phyloP scores from a whole-genome alignment of 2,329 filamentous ascomycete genomes.

The Metarhizium guizhouense region DNA sequence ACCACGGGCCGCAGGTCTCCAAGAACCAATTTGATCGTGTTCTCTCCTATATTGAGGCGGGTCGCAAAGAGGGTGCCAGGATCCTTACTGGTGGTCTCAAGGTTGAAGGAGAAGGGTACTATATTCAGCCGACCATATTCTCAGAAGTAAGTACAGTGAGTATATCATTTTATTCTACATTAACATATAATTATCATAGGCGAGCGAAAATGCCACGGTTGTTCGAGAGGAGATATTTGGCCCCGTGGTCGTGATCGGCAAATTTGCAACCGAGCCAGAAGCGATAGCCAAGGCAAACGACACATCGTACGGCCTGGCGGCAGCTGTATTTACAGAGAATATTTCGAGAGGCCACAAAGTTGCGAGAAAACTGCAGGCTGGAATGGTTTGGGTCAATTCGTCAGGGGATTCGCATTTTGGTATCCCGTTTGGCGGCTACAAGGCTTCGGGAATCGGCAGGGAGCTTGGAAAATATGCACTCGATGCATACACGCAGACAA shows the following conservation, averaged over 20 bases:
- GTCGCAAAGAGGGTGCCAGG: slow-evolving; percentile 59
- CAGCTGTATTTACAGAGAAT: slow-evolving; percentile 52
- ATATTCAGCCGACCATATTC: slow-evolving; percentile 37
- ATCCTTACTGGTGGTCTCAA: slow-evolving; percentile 37
- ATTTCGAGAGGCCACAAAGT: slow-evolving; percentile 39
- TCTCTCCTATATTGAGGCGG: slow-evolving; percentile 61
- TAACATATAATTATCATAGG: not conserved
- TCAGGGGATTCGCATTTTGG: slow-evolving; percentile 34
- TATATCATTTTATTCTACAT: too few relatives aligned
- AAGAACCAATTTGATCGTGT: slow-evolving; percentile 63
- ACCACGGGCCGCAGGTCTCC: slow-evolving; percentile 68
- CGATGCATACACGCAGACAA: slow-evolving; percentile 33
- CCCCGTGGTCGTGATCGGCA: slow-evolving; percentile 31
- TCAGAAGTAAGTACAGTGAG: slow-evolving; percentile 23
- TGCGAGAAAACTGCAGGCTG: slow-evolving; percentile 51
- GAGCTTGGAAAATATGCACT: slow-evolving; percentile 37
- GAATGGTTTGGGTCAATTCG: slow-evolving; percentile 46
- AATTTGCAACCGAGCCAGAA: slow-evolving; percentile 33
- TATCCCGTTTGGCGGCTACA: slow-evolving; percentile 37
- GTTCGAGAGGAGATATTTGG: slow-evolving; percentile 38
- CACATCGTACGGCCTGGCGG: slow-evolving; percentile 52
- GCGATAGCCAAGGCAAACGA: slow-evolving; percentile 36
- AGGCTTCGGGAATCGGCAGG: slow-evolving; percentile 32
- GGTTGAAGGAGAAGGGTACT: slow-evolving; percentile 33
- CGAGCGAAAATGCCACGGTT: slow-evolving; percentile 14